A percentile compares a stretch with the other conserved stretches of the same genome.
phyloP scores from a whole-genome alignment of 1,284 basidiomycete genomes.

The Fomitopsis betulina region DNA sequence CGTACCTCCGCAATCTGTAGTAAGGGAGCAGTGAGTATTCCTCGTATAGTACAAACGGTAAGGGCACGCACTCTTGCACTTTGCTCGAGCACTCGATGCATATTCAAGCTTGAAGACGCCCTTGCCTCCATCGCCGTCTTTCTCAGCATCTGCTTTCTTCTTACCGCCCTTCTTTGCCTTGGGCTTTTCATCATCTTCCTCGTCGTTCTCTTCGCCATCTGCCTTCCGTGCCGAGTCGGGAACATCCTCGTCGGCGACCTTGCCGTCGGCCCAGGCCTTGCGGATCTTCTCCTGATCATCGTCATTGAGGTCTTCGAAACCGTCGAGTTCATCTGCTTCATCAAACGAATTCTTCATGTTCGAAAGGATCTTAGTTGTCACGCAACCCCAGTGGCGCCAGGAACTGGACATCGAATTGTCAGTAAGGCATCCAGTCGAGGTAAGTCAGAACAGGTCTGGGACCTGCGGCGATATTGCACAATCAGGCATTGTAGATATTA shows the following conservation, averaged over 20 bases:
- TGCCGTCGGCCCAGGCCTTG: slow-evolving; percentile 68
- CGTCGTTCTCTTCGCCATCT: slow-evolving; percentile 42
- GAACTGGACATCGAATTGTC: slow-evolving; percentile 33
- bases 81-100: slow-evolving; percentile 22
- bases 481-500: too few relatives aligned
- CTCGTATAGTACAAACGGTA: too few relatives aligned
- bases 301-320: slow-evolving; percentile 60
- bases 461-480: too few relatives aligned
- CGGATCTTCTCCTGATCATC: slow-evolving; percentile 64
- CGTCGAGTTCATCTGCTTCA: slow-evolving; percentile 63
- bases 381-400: slow-evolving; percentile 85
- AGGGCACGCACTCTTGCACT: slow-evolving; percentile 25
- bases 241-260: slow-evolving; percentile 76
- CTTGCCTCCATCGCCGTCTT: slow-evolving; percentile 17
- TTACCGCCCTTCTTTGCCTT: slow-evolving; percentile 28
- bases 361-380: slow-evolving; percentile 61
- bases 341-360: slow-evolving; percentile 68
- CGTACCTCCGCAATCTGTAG: slow-evolving; percentile 49
- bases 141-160: slow-evolving; percentile 22
- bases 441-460: too few relatives aligned
- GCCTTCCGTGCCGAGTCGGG: slow-evolving; percentile 66
- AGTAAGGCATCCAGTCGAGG: slow-evolving; percentile 6
- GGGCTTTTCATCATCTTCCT: slow-evolving; percentile 35
- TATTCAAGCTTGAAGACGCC: slow-evolving; percentile 29
- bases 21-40: background rate